Evolutionary conservation across 306 rosid species (phyloP).

Genomic region (Ammopiptanthus mongolicus): DNA sequence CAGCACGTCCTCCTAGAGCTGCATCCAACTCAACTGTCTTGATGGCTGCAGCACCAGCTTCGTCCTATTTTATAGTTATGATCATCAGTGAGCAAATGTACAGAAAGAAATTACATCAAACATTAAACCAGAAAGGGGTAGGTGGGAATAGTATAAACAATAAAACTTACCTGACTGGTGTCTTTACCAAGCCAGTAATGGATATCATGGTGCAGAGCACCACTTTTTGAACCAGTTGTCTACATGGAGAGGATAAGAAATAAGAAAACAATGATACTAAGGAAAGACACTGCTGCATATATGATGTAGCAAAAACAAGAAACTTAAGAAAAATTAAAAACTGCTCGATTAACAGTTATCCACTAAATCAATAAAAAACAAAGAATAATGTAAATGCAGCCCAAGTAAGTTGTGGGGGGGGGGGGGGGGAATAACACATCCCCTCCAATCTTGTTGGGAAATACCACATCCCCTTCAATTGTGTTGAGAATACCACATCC

Average conservation of each 20-base stretch:
- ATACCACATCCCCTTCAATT: not conserved
- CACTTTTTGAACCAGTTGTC: conserved; percentile 84
- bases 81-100: conserved; percentile 6
- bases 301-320: not conserved
- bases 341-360: not conserved
- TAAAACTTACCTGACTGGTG: conserved; percentile 68
- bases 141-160: not conserved
- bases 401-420: not conserved
- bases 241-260: conserved; percentile 27
- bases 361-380: not conserved
- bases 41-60: conserved; percentile 94
- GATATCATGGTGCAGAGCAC: conserved; percentile 81
- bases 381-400: not conserved
- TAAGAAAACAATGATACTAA: not conserved
- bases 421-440: not conserved
- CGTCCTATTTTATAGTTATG: conserved; percentile 60
- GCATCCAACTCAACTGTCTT: conserved; percentile 97
- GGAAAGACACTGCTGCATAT: not conserved
- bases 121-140: not conserved
- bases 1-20: conserved; percentile 97
- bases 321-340: not conserved
- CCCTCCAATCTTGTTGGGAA: not conserved
- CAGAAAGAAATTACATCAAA: not conserved
- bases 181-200: conserved; percentile 98
- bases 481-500: not conserved